Evolutionary conservation across 192 early-diverging fungal genomes (phyloP).

Genomic region (Backusella tarrabulga): DNA sequence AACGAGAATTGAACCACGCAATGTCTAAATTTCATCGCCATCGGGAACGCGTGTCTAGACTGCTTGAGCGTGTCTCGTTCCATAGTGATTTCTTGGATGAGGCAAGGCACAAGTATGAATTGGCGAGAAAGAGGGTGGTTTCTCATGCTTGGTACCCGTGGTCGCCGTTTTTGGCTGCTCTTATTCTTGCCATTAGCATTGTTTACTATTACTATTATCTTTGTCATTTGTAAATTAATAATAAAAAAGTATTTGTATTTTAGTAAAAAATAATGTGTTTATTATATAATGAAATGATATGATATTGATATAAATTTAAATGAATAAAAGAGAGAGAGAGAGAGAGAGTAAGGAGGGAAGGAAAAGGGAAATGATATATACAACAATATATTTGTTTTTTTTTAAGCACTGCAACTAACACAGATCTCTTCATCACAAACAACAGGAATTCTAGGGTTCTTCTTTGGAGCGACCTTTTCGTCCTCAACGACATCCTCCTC

Average conservation of each 20-base stretch:
- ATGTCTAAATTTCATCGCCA: not conserved
- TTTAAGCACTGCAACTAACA: conserved; percentile 10
- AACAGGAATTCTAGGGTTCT: not conserved
- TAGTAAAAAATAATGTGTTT: not conserved
- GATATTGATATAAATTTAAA: not conserved
- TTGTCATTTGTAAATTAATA: not conserved
- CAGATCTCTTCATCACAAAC: conserved; percentile 10
- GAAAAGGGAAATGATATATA: not conserved
- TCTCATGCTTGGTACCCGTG: not conserved
- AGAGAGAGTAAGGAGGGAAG: no score
- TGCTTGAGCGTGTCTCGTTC: not conserved
- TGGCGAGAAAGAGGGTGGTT: not conserved
- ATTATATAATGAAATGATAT: not conserved
- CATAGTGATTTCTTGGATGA: not conserved
- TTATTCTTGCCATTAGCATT: not conserved
- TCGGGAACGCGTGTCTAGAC: not conserved
- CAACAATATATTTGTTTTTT: not conserved
- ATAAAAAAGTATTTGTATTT: not conserved
- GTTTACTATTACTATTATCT: not conserved
- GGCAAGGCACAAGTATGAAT: not conserved
- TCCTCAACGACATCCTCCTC: not conserved
- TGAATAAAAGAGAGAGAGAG: not conserved
- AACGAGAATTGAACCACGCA: not conserved
- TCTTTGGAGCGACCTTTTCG: not conserved
- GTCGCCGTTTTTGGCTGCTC: not conserved